Percentiles rank a stretch among this genome's conserved stretches.
phyloP scores from a whole-genome alignment of 345 rosid genomes.

The Raphanus sativus region DNA sequence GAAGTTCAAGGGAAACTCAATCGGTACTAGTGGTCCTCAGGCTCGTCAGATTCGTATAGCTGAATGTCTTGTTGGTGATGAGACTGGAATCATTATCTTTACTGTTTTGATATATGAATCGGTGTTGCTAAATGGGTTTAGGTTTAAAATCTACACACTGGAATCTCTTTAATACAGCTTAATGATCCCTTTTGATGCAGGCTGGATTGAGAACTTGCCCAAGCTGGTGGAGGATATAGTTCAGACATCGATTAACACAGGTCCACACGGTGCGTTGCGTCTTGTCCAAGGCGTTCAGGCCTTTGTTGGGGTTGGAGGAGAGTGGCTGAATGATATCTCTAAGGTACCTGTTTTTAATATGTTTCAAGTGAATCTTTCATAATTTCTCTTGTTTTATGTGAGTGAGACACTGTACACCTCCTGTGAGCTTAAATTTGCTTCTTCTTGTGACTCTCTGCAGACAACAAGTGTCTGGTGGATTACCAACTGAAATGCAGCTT shows the following conservation, averaged over 20 bases:
- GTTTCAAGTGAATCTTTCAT: not conserved
- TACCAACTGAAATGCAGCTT: no score
- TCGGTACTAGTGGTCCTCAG: slow-evolving; percentile 20
- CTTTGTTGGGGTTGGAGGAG: slow-evolving; percentile 79
- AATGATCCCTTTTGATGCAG: slow-evolving; percentile 49
- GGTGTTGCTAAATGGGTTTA: no score
- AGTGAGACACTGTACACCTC: not conserved
- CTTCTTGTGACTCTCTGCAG: no score
- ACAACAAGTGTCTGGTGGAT: no score
- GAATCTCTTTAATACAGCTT: no score
- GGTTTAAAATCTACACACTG: no score
- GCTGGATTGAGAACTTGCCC: slow-evolving; percentile 66
- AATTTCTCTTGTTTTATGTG: not conserved
- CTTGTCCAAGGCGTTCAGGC: slow-evolving; percentile 93
- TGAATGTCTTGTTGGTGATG: no score
- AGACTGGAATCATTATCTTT: no score
- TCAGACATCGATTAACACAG: slow-evolving; percentile 82
- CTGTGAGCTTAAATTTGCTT: not conserved
- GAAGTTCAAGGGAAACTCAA: slow-evolving; percentile 62
- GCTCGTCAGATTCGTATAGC: no score
- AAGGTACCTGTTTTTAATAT: slow-evolving; percentile 51
- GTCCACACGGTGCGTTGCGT: slow-evolving; percentile 85
- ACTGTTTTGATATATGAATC: no score
- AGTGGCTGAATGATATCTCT: slow-evolving; percentile 85
- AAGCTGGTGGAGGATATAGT: slow-evolving; percentile 82